phyloP scores from a whole-genome alignment of 1,284 basidiomycete genomes.

The Trametes pubescens region DNA sequence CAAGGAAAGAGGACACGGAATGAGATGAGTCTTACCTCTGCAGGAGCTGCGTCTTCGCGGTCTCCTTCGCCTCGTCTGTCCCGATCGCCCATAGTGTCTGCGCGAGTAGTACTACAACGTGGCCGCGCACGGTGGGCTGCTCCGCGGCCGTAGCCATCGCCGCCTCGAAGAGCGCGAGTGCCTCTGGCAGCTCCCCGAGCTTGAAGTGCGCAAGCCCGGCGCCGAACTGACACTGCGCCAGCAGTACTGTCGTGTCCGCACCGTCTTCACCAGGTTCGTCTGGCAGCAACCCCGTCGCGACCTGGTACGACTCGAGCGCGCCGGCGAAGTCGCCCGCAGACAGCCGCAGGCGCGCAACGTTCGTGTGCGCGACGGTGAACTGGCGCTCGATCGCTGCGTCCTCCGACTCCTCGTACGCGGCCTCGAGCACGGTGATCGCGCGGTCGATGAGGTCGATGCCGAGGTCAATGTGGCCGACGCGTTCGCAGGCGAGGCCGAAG shows the following conservation, averaged over 20 bases:
- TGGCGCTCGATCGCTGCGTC: conserved; percentile 77
- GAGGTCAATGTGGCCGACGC: conserved; percentile 75
- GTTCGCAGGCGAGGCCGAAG: conserved; percentile 87
- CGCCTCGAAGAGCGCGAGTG: conserved; percentile 71
- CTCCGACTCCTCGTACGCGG: conserved; percentile 89
- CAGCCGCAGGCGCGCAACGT: conserved; percentile 82
- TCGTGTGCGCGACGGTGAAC: conserved; percentile 86
- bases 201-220: conserved; percentile 78
- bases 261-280: conserved; percentile 39
- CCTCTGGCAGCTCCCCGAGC: conserved; percentile 67
- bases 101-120: conserved; percentile 80
- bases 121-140: conserved; percentile 61
- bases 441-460: conserved; percentile 68
- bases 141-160: conserved; percentile 66
- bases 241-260: conserved; percentile 51
- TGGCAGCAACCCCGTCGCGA: conserved; percentile 75
- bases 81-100: conserved; percentile 86
- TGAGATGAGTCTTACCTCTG: conserved; percentile 77
- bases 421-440: conserved; percentile 81
- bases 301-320: conserved; percentile 78
- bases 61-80: conserved; percentile 77
- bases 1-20: not conserved
- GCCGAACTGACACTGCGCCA: conserved; percentile 75
- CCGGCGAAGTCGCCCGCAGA: conserved; percentile 63
- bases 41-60: conserved; percentile 82